Percentiles rank a stretch among this genome's conserved stretches.
These are phyloP conservation scores for Coemansia sp. DNA, from an alignment of 192 early-diverging fungal species.

Conservation along the genomic window DNA sequence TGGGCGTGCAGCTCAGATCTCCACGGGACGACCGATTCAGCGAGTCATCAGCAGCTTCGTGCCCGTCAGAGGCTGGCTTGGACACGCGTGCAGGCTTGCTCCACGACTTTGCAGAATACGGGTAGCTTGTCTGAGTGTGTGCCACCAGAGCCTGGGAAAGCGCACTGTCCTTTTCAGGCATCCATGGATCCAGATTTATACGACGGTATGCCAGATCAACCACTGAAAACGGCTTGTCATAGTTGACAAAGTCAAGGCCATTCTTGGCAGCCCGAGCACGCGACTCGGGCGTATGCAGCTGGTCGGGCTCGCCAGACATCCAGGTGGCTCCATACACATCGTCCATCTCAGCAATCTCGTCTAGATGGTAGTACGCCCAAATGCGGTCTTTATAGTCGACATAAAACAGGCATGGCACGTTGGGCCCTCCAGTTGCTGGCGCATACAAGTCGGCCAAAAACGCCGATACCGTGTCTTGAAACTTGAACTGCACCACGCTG, in stretches of 20 bases:
- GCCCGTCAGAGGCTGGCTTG: constrained; percentile 5
- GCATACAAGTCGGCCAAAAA: constrained; percentile 51
- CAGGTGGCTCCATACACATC: constrained; percentile 53
- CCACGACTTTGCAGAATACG: constrained; percentile 44
- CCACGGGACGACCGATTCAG: background rate
- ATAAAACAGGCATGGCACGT: constrained; percentile 54
- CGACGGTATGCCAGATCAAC: constrained; percentile 49
- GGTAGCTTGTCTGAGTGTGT: constrained; percentile 16
- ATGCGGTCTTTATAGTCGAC: constrained; percentile 55
- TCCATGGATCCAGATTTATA: constrained; percentile 49
- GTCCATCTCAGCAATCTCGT: constrained; percentile 51
- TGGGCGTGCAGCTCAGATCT: constrained; percentile 14
- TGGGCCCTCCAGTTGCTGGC: constrained; percentile 49
- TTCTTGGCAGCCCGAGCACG: constrained; percentile 12
- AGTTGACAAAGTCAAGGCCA: constrained; percentile 19
- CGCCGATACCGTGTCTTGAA: constrained; percentile 52
- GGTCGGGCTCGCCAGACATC: constrained; percentile 32
- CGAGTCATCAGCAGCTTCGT: background rate
- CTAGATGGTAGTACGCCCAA: constrained; percentile 53
- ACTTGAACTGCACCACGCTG: constrained; percentile 53
- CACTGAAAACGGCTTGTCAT: constrained; percentile 46
- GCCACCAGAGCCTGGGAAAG: constrained; percentile 17
- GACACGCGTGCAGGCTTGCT: constrained; percentile 12
- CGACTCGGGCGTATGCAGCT: constrained; percentile 17
- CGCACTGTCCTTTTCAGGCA: constrained; percentile 22